Conservation (phyloP, 192 early-diverging fungal genomes). For the Backusella tuberculispora region DNA sequence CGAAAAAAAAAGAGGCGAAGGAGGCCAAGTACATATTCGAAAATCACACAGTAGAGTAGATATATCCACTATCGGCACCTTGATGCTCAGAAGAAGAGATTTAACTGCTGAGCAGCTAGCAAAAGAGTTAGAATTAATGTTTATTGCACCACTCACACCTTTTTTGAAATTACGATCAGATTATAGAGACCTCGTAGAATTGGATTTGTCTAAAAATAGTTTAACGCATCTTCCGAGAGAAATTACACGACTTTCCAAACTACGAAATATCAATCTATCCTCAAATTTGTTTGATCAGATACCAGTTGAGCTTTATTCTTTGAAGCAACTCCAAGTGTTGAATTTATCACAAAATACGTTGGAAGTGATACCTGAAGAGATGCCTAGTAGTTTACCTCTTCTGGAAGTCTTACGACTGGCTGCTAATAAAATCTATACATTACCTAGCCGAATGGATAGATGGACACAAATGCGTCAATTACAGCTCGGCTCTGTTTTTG, state of each 20-base stretch:
- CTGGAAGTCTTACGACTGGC: slow-evolving; percentile 45
- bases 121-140: slow-evolving; percentile 36
- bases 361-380: slow-evolving; percentile 39
- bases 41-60: background rate
- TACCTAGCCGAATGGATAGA: slow-evolving; percentile 40
- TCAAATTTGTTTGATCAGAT: slow-evolving; percentile 51
- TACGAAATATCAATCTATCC: slow-evolving; percentile 48
- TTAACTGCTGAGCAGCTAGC: slow-evolving; percentile 44
- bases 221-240: slow-evolving; percentile 47
- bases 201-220: slow-evolving; percentile 59
- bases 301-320: slow-evolving; percentile 47
- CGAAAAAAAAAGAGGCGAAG: background rate
- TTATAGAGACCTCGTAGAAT: slow-evolving; percentile 43
- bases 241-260: slow-evolving; percentile 35
- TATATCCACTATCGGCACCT: background rate
- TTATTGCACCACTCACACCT: slow-evolving; percentile 35
- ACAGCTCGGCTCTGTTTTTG: slow-evolving; percentile 54
- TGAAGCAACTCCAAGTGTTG: slow-evolving; percentile 47
- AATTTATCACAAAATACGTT: slow-evolving; percentile 56
- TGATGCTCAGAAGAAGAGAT: slow-evolving; percentile 47
- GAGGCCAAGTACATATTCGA: slow-evolving; percentile 30
- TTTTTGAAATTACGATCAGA: slow-evolving; percentile 26
- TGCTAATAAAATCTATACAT: slow-evolving; percentile 48
- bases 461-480: slow-evolving; percentile 49
- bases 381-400: slow-evolving; percentile 40